Percentiles rank a stretch among this genome's conserved stretches.
Conservation (phyloP, 2,329 filamentous ascomycete genomes). For the Phaeosphaeriaceae sp. region DNA sequence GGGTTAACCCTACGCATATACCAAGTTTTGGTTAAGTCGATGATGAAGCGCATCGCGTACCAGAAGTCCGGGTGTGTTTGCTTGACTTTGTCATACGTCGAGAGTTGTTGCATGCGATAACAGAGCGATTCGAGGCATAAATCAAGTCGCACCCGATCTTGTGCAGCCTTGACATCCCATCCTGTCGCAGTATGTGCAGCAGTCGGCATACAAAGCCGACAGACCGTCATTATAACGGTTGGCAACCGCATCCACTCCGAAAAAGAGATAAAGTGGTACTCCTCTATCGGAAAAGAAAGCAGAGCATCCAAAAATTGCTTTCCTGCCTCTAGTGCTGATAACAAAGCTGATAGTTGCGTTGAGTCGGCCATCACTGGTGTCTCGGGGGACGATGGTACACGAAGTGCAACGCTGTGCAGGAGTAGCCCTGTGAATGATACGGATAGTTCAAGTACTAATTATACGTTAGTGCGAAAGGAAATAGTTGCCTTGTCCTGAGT, state of each 20-base stretch:
- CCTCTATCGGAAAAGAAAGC: constrained; percentile 70
- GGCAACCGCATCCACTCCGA: constrained; percentile 44
- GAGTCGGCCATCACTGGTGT: constrained; percentile 6
- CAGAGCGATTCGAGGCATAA: constrained; percentile 42
- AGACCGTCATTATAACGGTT: constrained; percentile 34
- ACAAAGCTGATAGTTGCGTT: constrained; percentile 30
- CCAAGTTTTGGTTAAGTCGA: constrained; percentile 38
- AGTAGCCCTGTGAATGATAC: constrained; percentile 36
- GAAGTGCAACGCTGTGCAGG: constrained; percentile 35
- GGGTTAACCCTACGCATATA: constrained; percentile 35
- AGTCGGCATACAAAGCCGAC: constrained; percentile 38
- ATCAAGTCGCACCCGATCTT: constrained; percentile 39
- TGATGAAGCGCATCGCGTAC: constrained; percentile 38
- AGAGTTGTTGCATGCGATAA: constrained; percentile 40
- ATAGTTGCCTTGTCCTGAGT: background rate
- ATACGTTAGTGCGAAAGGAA: constrained; percentile 2
- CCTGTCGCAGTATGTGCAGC: constrained; percentile 27
- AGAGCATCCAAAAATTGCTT: constrained; percentile 71
- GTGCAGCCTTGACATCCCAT: constrained; percentile 42
- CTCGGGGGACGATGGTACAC: constrained; percentile 7
- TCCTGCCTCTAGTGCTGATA: constrained; percentile 64
- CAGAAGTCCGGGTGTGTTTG: constrained; percentile 40
- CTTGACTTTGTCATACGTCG: constrained; percentile 31
- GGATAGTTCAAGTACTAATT: constrained; percentile 35
- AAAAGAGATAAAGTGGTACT: constrained; percentile 42